Evolutionary conservation across 163 green algal genomes (phyloP).

Genomic region (Dunaliella salina): DNA sequence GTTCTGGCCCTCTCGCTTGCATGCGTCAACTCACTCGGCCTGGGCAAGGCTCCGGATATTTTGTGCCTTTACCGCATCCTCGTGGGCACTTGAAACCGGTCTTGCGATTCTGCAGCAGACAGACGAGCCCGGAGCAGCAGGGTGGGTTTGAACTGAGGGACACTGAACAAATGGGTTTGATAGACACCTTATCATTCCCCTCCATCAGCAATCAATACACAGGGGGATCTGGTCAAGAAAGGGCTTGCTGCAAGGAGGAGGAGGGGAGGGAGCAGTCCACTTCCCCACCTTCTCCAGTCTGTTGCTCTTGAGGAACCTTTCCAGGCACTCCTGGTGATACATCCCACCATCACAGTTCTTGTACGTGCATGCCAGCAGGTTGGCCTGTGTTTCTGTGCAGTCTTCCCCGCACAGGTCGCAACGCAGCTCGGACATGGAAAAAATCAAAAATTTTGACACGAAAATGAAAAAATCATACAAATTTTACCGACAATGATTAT

Average conservation of each 20-base stretch:
- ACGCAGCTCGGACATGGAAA: too few relatives aligned
- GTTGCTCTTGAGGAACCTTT: slow-evolving; percentile 17
- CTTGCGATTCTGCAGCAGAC: slow-evolving; percentile 65
- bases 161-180: too few relatives aligned
- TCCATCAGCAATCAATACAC: too few relatives aligned
- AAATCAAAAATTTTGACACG: too few relatives aligned
- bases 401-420: neutral
- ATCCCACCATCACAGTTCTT: neutral
- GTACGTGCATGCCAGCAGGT: neutral
- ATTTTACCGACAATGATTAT: too few relatives aligned
- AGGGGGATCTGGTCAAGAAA: too few relatives aligned
- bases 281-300: slow-evolving; percentile 12
- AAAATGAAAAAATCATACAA: too few relatives aligned
- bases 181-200: too few relatives aligned
- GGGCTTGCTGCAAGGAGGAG: too few relatives aligned
- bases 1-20: neutral
- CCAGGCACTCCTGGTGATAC: slow-evolving; percentile 15
- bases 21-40: slow-evolving; percentile 58
- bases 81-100: slow-evolving; percentile 85
- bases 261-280: too few relatives aligned
- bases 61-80: slow-evolving; percentile 70
- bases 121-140: neutral
- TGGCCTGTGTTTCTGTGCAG: neutral
- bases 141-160: neutral
- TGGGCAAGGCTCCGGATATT: slow-evolving; percentile 61